Percentiles rank a stretch among this genome's conserved stretches.
phyloP scores from a whole-genome alignment of 306 rosid species.

The Adenanthera pavonina region DNA sequence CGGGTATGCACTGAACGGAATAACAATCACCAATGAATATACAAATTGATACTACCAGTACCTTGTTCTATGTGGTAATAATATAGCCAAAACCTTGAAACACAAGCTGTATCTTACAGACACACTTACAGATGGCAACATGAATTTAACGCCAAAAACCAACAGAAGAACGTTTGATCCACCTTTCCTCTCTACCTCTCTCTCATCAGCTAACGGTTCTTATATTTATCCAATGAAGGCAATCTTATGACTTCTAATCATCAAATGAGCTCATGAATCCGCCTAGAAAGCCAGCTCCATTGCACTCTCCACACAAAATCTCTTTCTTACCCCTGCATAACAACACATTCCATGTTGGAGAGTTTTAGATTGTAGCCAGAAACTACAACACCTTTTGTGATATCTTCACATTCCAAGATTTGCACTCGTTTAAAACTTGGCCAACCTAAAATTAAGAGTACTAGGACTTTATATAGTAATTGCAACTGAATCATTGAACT shows the following conservation, averaged over 20 bases:
- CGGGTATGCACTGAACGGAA: not conserved
- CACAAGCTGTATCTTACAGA: not conserved
- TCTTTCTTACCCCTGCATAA: conserved; percentile 93
- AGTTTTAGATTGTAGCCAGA: not conserved
- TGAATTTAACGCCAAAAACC: conserved; percentile 14
- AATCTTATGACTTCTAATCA: conserved; percentile 44
- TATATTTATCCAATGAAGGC: too few relatives aligned
- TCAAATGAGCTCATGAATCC: conserved; percentile 93
- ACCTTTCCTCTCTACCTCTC: conserved; percentile 5
- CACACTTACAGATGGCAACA: conserved; percentile 20
- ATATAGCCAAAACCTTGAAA: not conserved
- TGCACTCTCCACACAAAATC: conserved; percentile 84
- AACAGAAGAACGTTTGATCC: conserved; percentile 29
- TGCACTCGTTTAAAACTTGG: not conserved
- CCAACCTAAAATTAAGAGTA: not conserved
- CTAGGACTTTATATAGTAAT: not conserved
- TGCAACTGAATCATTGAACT: not conserved
- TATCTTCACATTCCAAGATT: conserved; percentile 4
- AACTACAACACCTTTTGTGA: not conserved
- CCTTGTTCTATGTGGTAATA: not conserved
- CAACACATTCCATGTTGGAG: conserved; percentile 27
- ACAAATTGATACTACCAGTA: not conserved
- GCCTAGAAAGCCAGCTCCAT: conserved; percentile 94
- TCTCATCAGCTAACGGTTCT: too few relatives aligned
- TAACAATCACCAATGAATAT: not conserved